These are phyloP conservation scores for Didymosphaeria variabile DNA, from an alignment of 2,329 filamentous ascomycete genomes.

Conservation along the genomic window DNA sequence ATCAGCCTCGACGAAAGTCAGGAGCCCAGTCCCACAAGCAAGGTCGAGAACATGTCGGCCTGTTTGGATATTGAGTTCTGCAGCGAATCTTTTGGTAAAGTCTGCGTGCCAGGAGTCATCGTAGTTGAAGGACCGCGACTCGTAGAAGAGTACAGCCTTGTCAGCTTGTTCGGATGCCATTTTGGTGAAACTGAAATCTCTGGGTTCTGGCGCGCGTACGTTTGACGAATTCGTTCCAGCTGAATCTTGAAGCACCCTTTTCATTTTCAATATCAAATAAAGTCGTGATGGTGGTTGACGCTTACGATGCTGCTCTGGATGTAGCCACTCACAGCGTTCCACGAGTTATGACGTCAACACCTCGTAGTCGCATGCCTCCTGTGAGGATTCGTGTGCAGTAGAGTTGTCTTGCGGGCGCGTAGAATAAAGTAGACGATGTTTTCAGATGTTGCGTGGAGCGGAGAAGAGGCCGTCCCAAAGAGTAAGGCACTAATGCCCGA, in stretches of 20 bases:
- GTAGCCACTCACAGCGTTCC: conserved; percentile 5
- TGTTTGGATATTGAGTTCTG: conserved; percentile 39
- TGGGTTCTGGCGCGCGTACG: background rate
- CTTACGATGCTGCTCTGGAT: background rate
- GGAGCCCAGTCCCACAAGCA: conserved; percentile 57
- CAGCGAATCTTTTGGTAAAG: conserved; percentile 51
- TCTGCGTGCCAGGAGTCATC: conserved; percentile 54
- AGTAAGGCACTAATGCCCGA: background rate
- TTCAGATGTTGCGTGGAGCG: background rate
- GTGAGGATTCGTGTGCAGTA: background rate
- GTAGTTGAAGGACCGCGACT: conserved; percentile 47
- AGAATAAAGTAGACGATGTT: background rate
- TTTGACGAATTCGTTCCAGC: background rate
- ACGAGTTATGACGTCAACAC: background rate
- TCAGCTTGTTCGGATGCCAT: conserved; percentile 35
- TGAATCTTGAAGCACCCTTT: background rate
- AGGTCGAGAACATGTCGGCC: conserved; percentile 56
- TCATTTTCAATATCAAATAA: background rate
- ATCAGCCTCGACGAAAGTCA: conserved; percentile 52
- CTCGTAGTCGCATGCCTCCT: background rate
- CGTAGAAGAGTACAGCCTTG: conserved; percentile 47
- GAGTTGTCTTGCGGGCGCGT: background rate
- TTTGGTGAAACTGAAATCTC: background rate
- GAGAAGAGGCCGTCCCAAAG: background rate
- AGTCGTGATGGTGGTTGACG: background rate